These are phyloP conservation scores for Friedmanniomyces simplex DNA, from an alignment of 495 filamentous ascomycete species.

Conservation along the genomic window DNA sequence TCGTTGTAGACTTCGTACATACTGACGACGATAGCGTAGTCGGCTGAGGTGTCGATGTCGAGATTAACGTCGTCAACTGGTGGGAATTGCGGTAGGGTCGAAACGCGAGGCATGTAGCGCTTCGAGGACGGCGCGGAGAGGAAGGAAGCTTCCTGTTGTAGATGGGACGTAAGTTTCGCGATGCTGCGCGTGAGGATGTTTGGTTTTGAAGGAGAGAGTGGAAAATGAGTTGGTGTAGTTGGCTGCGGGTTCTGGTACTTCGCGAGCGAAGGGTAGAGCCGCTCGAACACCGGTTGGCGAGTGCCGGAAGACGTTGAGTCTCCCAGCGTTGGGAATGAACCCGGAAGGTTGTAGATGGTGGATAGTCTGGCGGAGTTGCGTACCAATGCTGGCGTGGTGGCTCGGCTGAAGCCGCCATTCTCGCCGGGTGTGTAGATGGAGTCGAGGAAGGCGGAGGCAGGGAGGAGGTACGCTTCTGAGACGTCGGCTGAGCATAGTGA, in stretches of 20 bases:
- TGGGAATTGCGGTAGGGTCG: constrained; percentile 57
- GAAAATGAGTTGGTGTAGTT: constrained; percentile 1
- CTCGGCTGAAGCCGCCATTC: constrained; percentile 6
- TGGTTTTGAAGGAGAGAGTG: constrained; percentile 5
- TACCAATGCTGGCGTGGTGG: constrained; percentile 66
- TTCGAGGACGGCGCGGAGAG: constrained; percentile 21
- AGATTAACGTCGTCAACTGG: constrained; percentile 59
- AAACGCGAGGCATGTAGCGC: constrained; percentile 37
- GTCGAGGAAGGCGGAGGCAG: constrained; percentile 70
- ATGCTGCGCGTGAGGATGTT: constrained; percentile 25
- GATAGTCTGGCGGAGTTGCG: constrained; percentile 28
- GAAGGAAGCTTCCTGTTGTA: constrained; percentile 41
- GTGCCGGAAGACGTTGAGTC: neutral
- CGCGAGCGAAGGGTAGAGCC: constrained; percentile 18
- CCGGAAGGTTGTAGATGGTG: constrained; percentile 1
- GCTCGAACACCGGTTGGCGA: constrained; percentile 10
- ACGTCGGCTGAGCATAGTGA: constrained; percentile 66
- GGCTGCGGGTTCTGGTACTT: constrained; percentile 11
- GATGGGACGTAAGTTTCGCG: constrained; percentile 28
- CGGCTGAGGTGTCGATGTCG: constrained; percentile 56
- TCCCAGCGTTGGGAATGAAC: constrained; percentile 1
- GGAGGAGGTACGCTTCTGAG: constrained; percentile 73
- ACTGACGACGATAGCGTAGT: constrained; percentile 81
- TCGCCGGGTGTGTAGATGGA: constrained; percentile 57
- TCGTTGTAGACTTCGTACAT: constrained; percentile 99